Evolutionary conservation across 805 yeast species (phyloP).

Genomic region (Spathaspora sp.): DNA sequence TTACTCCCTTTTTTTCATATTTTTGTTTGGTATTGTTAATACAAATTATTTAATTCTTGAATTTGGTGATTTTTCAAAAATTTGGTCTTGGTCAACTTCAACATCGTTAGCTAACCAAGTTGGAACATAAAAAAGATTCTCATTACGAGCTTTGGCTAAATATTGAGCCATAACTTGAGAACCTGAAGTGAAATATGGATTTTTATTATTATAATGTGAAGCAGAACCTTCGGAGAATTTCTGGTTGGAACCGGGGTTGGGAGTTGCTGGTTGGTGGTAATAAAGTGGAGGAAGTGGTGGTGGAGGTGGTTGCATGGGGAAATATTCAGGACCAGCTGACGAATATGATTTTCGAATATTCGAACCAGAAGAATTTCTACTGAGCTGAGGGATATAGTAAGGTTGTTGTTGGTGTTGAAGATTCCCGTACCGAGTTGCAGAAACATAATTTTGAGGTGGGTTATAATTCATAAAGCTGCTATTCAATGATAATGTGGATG

Average conservation of each 20-base stretch:
- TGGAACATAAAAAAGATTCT: slow-evolving; percentile 47
- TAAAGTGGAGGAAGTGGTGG: slow-evolving; percentile 1
- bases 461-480: slow-evolving; percentile 6
- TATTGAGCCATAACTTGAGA: slow-evolving; percentile 78
- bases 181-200: slow-evolving; percentile 36
- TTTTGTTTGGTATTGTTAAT: not conserved
- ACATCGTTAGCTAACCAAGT: slow-evolving; percentile 17
- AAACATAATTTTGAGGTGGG: slow-evolving; percentile 4
- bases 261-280: not conserved
- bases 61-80: not conserved
- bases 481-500: slow-evolving; percentile 17
- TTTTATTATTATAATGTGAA: not conserved
- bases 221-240: not conserved
- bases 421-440: not conserved
- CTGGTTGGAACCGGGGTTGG: not conserved
- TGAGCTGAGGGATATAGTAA: slow-evolving; percentile 7
- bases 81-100: slow-evolving; percentile 13
- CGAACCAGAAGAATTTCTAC: slow-evolving; percentile 6
- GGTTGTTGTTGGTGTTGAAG: slow-evolving; percentile 1
- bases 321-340: not conserved
- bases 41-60: not conserved
- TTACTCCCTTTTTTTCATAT: not conserved
- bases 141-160: slow-evolving; percentile 68
- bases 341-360: not conserved
- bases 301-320: not conserved